Evolutionary conservation across 805 yeast genomes (phyloP), one percentile per base, ranked within the genome.

Genomic region (Wickerhamiella domercqiae): DNA sequence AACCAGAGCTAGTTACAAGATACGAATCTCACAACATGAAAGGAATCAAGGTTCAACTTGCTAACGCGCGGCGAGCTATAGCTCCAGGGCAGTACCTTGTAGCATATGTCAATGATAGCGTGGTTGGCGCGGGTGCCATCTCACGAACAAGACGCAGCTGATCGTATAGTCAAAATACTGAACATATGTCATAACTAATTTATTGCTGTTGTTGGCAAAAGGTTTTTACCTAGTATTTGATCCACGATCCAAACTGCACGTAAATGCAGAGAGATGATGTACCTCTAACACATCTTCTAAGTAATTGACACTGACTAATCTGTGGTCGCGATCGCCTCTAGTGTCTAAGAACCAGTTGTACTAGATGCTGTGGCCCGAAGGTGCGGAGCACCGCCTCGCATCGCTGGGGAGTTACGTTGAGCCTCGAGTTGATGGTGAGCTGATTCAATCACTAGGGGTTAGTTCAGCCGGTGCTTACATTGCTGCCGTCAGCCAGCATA

Each of bases 11-110:
- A 2, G 60, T 78, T 0, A 37, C 46, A 7, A 38, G 45, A 3
- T 42, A 57, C 16, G 39, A 41, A 1, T 40, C 59, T 0, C 35
- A 35, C 4, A 36, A 36, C 7, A 26, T 32, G 3, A 38, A 39
- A 11, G 46, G 48, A 2, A 45, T 66, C 2, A 39, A 42, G 1
- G 53, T 81, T 5, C 46, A 47, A 17, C 60, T 86, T 21, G 41
- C 44, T 0, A 57, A 62, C 1, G 55, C 61, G 21, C 70, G 70
- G 24, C 59, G 83, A 35, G 95, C 94, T 0, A 71, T 90, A 51
- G 86, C 95, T 0, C 81, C 86, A 0, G 98, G 97, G 0, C 98
- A 87, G 54, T 75, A 71, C 46, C 58, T 83, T 14, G 93, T 80
- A 0, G 52, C 87, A 4, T 90, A 86, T 54, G 58, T 68, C 29